Evolutionary conservation across 768 basidiomycete species (phyloP).

Genomic region (Kondoa subrosea): DNA sequence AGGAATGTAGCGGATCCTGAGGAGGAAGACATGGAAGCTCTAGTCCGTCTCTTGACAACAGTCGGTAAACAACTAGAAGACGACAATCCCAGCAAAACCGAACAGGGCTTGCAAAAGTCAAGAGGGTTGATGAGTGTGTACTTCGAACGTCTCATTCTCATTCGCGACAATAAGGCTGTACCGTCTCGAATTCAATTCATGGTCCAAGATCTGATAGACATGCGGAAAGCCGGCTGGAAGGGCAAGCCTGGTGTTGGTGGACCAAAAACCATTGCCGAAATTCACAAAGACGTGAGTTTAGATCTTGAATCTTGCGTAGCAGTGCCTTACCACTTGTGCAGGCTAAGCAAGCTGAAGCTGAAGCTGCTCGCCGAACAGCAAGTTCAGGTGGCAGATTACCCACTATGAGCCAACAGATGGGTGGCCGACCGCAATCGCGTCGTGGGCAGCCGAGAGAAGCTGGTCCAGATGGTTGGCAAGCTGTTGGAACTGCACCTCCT

Average conservation of each 20-base stretch:
- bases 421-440: slow-evolving; percentile 70
- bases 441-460: slow-evolving; percentile 52
- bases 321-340: slow-evolving; percentile 4
- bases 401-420: slow-evolving; percentile 33
- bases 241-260: slow-evolving; percentile 53
- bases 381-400: slow-evolving; percentile 33
- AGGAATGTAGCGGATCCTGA: slow-evolving; percentile 87
- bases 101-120: slow-evolving; percentile 8
- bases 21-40: slow-evolving; percentile 91
- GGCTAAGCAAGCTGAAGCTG: slow-evolving; percentile 52
- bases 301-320: slow-evolving; percentile 4
- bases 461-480: slow-evolving; percentile 68
- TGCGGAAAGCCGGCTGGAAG: slow-evolving; percentile 68
- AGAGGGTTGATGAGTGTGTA: slow-evolving; percentile 65
- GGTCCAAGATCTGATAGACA: slow-evolving; percentile 85
- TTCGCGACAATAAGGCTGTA: slow-evolving; percentile 56
- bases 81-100: slow-evolving; percentile 47
- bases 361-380: slow-evolving; percentile 47
- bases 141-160: slow-evolving; percentile 73
- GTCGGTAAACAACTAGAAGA: slow-evolving; percentile 72
- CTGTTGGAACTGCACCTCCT: slow-evolving; percentile 35
- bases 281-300: slow-evolving; percentile 61
- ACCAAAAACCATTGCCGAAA: slow-evolving; percentile 70
- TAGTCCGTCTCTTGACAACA: slow-evolving; percentile 80
- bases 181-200: slow-evolving; percentile 83